Base-by-base conservation (phyloP, 768 basidiomycete genomes). In the Leccinum aurantiacum region DNA sequence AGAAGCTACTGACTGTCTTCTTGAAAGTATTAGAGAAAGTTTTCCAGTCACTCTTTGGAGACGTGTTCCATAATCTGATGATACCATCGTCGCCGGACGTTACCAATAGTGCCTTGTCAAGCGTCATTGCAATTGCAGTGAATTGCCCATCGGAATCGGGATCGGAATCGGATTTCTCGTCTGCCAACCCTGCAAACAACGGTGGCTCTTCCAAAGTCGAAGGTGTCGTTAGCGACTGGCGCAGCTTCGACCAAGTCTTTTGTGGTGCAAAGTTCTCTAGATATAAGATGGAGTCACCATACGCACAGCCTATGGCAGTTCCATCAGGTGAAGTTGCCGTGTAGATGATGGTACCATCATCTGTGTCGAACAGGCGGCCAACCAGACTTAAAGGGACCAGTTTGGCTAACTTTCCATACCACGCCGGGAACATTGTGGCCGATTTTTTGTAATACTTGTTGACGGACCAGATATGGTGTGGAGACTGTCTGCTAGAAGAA, bases 31-130 rank as follows among this genome's bases (percentile, higher is more conserved):
- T 3, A 44, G 54, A 27, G 29, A 66, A 2, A 1, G 14, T 25
- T 33, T 63, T 60, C 65, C 65, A 66, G 35, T 15, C 31, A 9
- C 8, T 48, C 35, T 25, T 57, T 4, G 57, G 27, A 22, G 56
- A 48, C 8, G 65, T 60, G 24, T 49, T 60, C 65, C 65, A 66
- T 38, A 66, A 51, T 25, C 59, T 56, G 44, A 66, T 58, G 17
- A 10, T n/a, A 11, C 65, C 61, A 22, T 53, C 41, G 8, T 49
- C 37, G 24, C 13, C n/a, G 19, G 59, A 58, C 2, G 65, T 63
- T 24, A 63, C 59, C 29, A 66, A 25, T 24, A 60, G 37, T 10
- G 56, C 25, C 25, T 41, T 35, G 24, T 66, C 65, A 9, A 41
- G 49, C 15, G 65, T 54, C 59, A 60, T 60, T 10, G 57, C 57